These are phyloP conservation scores for Spathaspora sp. DNA, from an alignment of 805 yeast genomes.

Conservation along the genomic window DNA sequence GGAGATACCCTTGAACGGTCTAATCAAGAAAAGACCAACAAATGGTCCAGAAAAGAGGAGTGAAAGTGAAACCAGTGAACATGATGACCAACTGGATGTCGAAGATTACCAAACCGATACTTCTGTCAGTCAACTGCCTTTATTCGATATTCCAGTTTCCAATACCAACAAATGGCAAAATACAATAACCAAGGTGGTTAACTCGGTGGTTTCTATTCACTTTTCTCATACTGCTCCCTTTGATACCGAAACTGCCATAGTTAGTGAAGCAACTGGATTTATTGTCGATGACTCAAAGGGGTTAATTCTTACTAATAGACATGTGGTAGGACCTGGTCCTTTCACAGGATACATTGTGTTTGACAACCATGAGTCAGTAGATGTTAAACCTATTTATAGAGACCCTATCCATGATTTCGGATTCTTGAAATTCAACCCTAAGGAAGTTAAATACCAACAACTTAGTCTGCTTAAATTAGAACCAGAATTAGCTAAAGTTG, in stretches of 20 bases:
- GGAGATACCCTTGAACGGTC: constrained; percentile 3
- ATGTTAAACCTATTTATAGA: constrained; percentile 79
- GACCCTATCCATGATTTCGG: constrained; percentile 98
- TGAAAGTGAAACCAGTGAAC: background rate
- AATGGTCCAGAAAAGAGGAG: constrained; percentile 2
- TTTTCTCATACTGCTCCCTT: constrained; percentile 83
- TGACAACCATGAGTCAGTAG: constrained; percentile 92
- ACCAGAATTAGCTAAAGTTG: constrained; percentile 87
- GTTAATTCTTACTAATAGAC: constrained; percentile 85
- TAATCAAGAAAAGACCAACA: background rate
- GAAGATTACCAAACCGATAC: constrained; percentile 5
- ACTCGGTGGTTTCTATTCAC: constrained; percentile 84
- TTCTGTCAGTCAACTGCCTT: constrained; percentile 11
- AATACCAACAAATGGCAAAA: constrained; percentile 57
- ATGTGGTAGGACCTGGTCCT: constrained; percentile 95
- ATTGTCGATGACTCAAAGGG: constrained; percentile 83
- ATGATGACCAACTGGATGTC: background rate
- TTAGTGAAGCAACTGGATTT: constrained; percentile 93
- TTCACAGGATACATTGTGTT: constrained; percentile 88
- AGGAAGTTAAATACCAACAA: constrained; percentile 66
- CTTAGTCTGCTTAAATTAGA: constrained; percentile 61
- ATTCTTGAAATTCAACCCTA: constrained; percentile 74
- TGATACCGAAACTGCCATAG: constrained; percentile 78
- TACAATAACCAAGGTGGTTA: constrained; percentile 77
- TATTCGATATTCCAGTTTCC: constrained; percentile 11